A percentile compares a stretch with the other conserved stretches of the same genome.
These are phyloP conservation scores for Leptographium galeiforme DNA, from an alignment of 2,329 filamentous ascomycete species.

Conservation along the genomic window DNA sequence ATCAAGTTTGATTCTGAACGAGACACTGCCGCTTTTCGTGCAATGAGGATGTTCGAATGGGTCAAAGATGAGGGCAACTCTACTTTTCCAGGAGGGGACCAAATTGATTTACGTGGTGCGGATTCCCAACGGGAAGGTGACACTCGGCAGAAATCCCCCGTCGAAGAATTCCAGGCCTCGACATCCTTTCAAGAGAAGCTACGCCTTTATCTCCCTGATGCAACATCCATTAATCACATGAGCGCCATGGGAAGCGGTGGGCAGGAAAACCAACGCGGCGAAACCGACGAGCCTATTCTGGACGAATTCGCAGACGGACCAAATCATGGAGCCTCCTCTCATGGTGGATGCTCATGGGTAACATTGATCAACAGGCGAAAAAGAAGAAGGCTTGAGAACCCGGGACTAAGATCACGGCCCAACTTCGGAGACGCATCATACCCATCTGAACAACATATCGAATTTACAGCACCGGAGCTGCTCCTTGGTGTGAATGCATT, in stretches of 20 bases:
- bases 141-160: too few relatives aligned
- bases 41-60: neutral
- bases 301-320: neutral
- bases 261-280: neutral
- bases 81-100: neutral
- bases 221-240: neutral
- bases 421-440: neutral
- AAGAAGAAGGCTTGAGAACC: slow-evolving; percentile 3
- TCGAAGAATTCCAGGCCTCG: neutral
- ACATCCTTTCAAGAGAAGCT: neutral
- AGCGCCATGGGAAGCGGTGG: neutral
- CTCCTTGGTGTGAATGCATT: slow-evolving; percentile 5
- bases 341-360: neutral
- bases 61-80: neutral
- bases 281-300: neutral
- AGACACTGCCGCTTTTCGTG: neutral
- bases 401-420: neutral
- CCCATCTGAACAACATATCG: neutral
- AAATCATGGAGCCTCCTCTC: too few relatives aligned
- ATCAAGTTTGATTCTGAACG: neutral
- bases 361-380: slow-evolving; percentile 1
- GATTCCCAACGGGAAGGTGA: too few relatives aligned
- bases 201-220: neutral
- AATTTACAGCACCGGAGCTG: slow-evolving; percentile 1
- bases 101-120: too few relatives aligned